Base-by-base conservation (phyloP, 78 protist species). In the Dictyostelium brefeldianum region DNA sequence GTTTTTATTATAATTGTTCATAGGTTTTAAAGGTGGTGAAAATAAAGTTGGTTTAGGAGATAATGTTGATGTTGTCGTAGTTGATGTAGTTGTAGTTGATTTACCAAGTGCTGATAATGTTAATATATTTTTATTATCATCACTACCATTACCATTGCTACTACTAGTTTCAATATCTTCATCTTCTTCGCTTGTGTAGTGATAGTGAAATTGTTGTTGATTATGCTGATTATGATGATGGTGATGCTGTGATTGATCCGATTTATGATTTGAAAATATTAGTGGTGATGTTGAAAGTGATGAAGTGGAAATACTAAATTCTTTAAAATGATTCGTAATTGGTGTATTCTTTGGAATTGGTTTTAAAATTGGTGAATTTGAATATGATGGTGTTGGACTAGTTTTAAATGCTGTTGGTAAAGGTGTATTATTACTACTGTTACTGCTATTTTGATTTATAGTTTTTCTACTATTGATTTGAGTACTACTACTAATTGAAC, bases 251-350 rank as follows among this genome's bases (percentile, higher is more conserved):
- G 43, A 36, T 36, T 36, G 43, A 36, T 36, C 43, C n/a, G n/a
- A n/a, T 62, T 62, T 62, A 57, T 57, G 20, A 62, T 62, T 62
- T 25, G 75, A 67, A 67, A 31, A 67, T 67, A 67, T 67, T 67
- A 67, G 31, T 27, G 75, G 75, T 15, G 75, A 67, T 3, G 75
- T 67, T 12, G 75, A 67, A 31, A 67, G 75, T 67, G 75, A 67
- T 67, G 75, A 67, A 2, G 75, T 25, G 9, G 70, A 22, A 10
- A 62, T 25, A 62, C 27, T 62, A 62, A 62, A 62, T 62, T 62
- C 70, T 62, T 62, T 62, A 22, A 62, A 25, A 36, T 36, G 43
- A 36, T 62, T 62, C 8, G 70, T 62, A 36, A 36, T 36, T 62
- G 70, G 70, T 11, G 27, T 62, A 36, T 36, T 36, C 2, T 36